Percentiles rank a stretch among this genome's conserved stretches.
phyloP scores from a whole-genome alignment of 2,329 filamentous ascomycete species.

The Colletotrichum tropicale region DNA sequence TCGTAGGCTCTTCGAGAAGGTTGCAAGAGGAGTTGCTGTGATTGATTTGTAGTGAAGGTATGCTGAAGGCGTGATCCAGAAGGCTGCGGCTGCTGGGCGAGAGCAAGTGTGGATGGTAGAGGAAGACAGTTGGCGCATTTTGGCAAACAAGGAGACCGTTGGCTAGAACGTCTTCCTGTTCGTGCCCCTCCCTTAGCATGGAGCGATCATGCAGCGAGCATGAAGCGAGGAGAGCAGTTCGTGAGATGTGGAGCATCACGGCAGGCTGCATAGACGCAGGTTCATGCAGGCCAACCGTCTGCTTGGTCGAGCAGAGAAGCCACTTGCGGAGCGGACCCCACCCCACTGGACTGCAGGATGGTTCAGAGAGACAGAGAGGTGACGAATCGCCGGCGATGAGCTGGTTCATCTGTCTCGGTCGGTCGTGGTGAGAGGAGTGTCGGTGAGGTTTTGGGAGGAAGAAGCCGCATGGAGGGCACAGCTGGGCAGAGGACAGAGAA shows the following conservation, averaged over 20 bases:
- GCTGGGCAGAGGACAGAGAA: background rate
- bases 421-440: background rate
- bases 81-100: background rate
- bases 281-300: background rate
- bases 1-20: background rate
- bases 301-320: background rate
- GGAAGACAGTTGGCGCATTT: background rate
- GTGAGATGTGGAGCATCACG: background rate
- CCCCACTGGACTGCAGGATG: background rate
- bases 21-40: background rate
- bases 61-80: background rate
- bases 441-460: background rate
- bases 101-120: background rate
- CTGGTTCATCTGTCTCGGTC: background rate
- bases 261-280: background rate
- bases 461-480: background rate
- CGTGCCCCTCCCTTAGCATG: background rate
- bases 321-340: background rate
- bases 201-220: background rate
- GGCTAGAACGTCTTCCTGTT: background rate
- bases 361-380: background rate
- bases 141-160: background rate
- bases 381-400: background rate
- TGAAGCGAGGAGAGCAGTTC: background rate
- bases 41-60: background rate